Percentiles rank a stretch among this genome's conserved stretches.
Evolutionary conservation across 345 rosid species (phyloP).

Genomic region (Erucastrum elatum): DNA sequence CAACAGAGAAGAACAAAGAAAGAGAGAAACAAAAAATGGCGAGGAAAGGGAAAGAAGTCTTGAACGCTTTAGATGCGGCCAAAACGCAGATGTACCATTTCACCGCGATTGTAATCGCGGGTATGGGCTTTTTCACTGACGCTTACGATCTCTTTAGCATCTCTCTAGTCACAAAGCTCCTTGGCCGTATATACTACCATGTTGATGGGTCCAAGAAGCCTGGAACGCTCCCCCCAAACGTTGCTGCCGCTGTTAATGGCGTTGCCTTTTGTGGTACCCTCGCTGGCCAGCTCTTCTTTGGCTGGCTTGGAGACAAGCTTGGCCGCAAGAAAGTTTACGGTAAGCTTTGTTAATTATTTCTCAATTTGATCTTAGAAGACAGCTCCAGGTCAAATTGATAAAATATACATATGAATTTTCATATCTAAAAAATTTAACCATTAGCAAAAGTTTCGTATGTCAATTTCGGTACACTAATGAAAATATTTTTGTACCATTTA

Average conservation of each 20-base stretch:
- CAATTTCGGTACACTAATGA: too few relatives aligned
- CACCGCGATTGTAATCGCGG: slow-evolving; percentile 44
- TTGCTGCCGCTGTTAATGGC: slow-evolving; percentile 41
- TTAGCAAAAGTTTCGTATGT: too few relatives aligned
- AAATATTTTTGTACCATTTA: too few relatives aligned
- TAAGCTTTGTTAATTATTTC: too few relatives aligned
- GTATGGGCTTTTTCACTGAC: slow-evolving; percentile 52
- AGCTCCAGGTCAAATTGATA: too few relatives aligned
- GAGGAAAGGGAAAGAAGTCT: slow-evolving; percentile 36
- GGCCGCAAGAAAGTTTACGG: slow-evolving; percentile 50
- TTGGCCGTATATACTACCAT: slow-evolving; percentile 52
- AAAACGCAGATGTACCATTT: slow-evolving; percentile 52
- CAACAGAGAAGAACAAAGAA: neutral
- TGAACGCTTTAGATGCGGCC: slow-evolving; percentile 47
- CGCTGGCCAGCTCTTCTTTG: slow-evolving; percentile 46
- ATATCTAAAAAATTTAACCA: too few relatives aligned
- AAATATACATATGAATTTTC: too few relatives aligned
- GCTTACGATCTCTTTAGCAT: slow-evolving; percentile 51
- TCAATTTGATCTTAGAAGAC: too few relatives aligned
- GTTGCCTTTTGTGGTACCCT: slow-evolving; percentile 43
- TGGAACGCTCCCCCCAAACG: slow-evolving; percentile 42
- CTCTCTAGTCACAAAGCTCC: slow-evolving; percentile 42
- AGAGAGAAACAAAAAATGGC: neutral
- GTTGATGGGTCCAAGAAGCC: slow-evolving; percentile 34
- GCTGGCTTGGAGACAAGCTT: slow-evolving; percentile 49